These are phyloP conservation scores for Pugionium cornutum DNA, from an alignment of 345 rosid species.

Conservation along the genomic window DNA sequence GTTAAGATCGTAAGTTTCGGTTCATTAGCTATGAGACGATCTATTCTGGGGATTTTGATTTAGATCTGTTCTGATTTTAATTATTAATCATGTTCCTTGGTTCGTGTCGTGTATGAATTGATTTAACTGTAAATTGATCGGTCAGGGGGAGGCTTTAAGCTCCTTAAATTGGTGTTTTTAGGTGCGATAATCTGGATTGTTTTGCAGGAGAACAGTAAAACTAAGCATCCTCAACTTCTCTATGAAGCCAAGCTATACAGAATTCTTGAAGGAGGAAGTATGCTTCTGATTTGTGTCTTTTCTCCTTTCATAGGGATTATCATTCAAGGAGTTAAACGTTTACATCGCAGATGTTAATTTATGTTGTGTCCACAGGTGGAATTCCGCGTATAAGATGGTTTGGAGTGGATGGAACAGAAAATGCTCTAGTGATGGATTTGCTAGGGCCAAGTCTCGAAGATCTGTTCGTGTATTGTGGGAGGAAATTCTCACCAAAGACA, in stretches of 20 bases:
- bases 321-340: not conserved
- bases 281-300: constrained; percentile 24
- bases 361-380: constrained; percentile 54
- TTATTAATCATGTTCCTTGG: not conserved
- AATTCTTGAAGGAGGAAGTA: constrained; percentile 90
- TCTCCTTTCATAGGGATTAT: not conserved
- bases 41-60: not conserved
- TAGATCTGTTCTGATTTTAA: constrained; percentile 25
- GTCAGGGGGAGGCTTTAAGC: not conserved
- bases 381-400: constrained; percentile 83
- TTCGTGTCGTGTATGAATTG: not conserved
- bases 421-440: constrained; percentile 77
- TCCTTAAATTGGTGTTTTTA: not conserved
- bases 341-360: constrained; percentile 12
- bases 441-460: constrained; percentile 96
- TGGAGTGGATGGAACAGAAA: constrained; percentile 79
- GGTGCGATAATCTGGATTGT: not conserved
- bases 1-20: constrained; percentile 82
- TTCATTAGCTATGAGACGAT: not conserved
- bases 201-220: constrained; percentile 71
- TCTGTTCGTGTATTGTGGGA: constrained; percentile 81
- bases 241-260: constrained; percentile 83
- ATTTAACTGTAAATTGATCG: not conserved
- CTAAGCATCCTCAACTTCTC: constrained; percentile 87
- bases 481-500: constrained; percentile 85